Percentiles rank a stretch among this genome's conserved stretches.
phyloP scores from a whole-genome alignment of 495 filamentous ascomycete genomes.

The Penicillium manginii region DNA sequence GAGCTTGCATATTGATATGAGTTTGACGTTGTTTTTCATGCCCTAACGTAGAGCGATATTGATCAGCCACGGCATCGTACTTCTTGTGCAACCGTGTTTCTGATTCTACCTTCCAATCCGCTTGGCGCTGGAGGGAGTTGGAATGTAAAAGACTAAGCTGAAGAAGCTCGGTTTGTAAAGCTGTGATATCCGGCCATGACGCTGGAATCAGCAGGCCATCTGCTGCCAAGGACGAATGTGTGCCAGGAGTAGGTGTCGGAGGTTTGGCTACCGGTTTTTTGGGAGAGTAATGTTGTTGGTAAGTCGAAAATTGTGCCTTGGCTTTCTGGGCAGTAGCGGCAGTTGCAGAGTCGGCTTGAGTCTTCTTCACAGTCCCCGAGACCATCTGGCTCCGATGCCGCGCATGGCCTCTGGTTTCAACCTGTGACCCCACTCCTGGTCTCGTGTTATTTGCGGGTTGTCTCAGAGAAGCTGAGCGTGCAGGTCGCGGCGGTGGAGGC shows the following conservation, averaged over 20 bases:
- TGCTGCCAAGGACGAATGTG: constrained; percentile 6
- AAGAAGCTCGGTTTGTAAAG: constrained; percentile 71
- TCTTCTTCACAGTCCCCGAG: constrained; percentile 20
- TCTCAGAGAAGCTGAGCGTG: constrained; percentile 46
- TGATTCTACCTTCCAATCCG: constrained; percentile 41
- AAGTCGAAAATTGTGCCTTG: constrained; percentile 63
- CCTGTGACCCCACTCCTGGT: constrained; percentile 16
- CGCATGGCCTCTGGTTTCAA: constrained; percentile 31
- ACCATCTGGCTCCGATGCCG: constrained; percentile 46
- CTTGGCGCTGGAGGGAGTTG: constrained; percentile 34
- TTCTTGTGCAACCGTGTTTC: constrained; percentile 40
- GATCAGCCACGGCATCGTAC: constrained; percentile 42
- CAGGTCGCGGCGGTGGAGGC: constrained; percentile 41
- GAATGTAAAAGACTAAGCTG: constrained; percentile 73
- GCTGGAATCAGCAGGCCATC: constrained; percentile 32
- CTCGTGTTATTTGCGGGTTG: constrained; percentile 29
- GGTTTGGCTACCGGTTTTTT: constrained; percentile 63
- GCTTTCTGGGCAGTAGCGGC: constrained; percentile 30
- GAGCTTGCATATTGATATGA: constrained; percentile 44
- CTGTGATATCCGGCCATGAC: constrained; percentile 61
- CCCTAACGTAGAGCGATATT: constrained; percentile 37
- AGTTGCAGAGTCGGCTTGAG: constrained; percentile 16
- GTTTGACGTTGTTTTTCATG: constrained; percentile 44
- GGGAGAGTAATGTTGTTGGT: constrained; percentile 72
- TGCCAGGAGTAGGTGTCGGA: constrained; percentile 44